A percentile compares a stretch with the other conserved stretches of the same genome.
Evolutionary conservation across 176 grass and related monocot genomes (phyloP).

Genomic region (Raddia guianensis): DNA sequence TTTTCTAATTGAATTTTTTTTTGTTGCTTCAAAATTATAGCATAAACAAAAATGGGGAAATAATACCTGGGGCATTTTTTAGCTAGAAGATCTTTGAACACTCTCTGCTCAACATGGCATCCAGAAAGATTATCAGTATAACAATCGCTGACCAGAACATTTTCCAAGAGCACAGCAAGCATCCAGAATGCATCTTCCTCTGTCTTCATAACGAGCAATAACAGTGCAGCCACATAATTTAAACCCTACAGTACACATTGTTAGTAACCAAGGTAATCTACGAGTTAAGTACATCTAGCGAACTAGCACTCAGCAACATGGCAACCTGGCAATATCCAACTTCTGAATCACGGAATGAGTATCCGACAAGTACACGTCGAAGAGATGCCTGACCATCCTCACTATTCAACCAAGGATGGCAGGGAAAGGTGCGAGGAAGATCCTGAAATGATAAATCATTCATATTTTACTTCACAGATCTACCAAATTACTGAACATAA

Average conservation of each 20-base stretch:
- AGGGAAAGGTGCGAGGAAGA: slow-evolving; percentile 92
- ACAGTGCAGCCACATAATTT: slow-evolving; percentile 93
- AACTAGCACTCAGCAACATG: slow-evolving; percentile 6
- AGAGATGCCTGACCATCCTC: slow-evolving; percentile 89
- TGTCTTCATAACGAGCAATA: slow-evolving; percentile 86
- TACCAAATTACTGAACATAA: neutral
- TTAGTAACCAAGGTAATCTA: slow-evolving; percentile 5
- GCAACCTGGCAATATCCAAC: slow-evolving; percentile 98
- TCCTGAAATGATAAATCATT: slow-evolving; percentile 50
- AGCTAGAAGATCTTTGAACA: slow-evolving; percentile 91
- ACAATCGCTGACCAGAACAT: slow-evolving; percentile 94
- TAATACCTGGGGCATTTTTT: slow-evolving; percentile 92
- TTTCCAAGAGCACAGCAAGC: slow-evolving; percentile 91
- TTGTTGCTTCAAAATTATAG: neutral
- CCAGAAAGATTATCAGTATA: slow-evolving; percentile 96
- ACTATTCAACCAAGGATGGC: slow-evolving; percentile 89
- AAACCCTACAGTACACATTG: slow-evolving; percentile 62
- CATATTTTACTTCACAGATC: neutral
- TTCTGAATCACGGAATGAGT: slow-evolving; percentile 97
- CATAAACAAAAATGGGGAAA: neutral
- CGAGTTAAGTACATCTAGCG: neutral
- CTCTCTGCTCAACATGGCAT: slow-evolving; percentile 97
- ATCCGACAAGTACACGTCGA: slow-evolving; percentile 85
- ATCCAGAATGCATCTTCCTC: slow-evolving; percentile 99
- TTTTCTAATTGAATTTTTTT: neutral